phyloP scores from a whole-genome alignment of 78 protist genomes.

The Monocercomonoides exilis region DNA sequence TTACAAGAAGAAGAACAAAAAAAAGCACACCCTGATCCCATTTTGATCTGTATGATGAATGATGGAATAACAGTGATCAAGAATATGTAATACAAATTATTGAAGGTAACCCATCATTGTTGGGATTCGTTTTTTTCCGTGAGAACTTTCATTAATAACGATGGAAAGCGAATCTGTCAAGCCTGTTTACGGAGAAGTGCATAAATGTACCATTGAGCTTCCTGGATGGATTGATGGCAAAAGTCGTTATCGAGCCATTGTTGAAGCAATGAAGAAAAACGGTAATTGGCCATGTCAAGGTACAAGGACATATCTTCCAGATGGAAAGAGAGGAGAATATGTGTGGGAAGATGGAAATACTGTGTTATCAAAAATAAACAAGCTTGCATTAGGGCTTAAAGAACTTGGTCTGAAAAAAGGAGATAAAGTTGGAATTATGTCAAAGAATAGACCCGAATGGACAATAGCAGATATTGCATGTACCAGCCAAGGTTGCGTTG shows the following conservation, averaged over 20 bases:
- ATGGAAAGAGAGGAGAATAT: neutral
- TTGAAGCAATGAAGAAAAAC: neutral
- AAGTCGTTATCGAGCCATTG: neutral
- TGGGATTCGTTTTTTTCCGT: neutral
- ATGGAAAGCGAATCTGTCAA: neutral
- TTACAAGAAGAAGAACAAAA: neutral
- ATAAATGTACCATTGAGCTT: neutral
- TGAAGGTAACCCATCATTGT: too few species aligned
- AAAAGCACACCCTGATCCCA: too few species aligned
- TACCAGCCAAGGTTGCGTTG: neutral
- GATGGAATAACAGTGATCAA: too few species aligned
- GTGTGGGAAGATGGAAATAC: neutral
- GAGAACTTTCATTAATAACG: neutral
- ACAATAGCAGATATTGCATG: constrained; percentile 12
- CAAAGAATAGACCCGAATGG: constrained; percentile 24
- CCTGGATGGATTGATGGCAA: neutral
- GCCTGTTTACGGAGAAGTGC: neutral
- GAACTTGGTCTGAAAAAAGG: constrained; percentile 18
- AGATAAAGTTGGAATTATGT: constrained; percentile 24
- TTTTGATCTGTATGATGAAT: too few species aligned
- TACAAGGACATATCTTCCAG: neutral
- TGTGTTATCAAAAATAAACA: neutral
- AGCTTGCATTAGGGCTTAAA: neutral
- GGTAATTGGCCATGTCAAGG: neutral
- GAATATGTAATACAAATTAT: too few species aligned